Evolutionary conservation across 768 basidiomycete genomes (phyloP), one percentile per base, ranked within the genome.

Genomic region (Auriscalpium orientale): DNA sequence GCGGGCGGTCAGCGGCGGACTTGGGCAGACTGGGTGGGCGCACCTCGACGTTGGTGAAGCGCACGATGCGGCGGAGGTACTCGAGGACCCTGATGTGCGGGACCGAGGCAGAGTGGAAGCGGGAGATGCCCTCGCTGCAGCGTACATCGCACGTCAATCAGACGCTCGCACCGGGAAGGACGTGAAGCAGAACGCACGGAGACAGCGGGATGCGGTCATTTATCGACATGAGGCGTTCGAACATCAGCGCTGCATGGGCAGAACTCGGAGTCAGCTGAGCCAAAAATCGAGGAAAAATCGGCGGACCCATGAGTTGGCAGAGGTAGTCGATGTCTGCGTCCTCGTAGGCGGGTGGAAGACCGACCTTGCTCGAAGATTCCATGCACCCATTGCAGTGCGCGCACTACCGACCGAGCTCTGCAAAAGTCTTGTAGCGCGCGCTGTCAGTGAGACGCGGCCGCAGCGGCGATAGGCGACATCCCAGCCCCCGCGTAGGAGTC

Each of bases 1-100:
- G 8, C 37, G 20, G 58, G 10, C 58, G 58, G 54, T 48, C 35
- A 58, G 54, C 37, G 46, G 47, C 22, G 34, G 46, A 28, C 35
- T 28, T 46, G 51, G 40, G 45, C 58, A 15, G 37, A 34, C 21
- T 35, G 33, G 47, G 44, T 3, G 22, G 33, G 69, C 80, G 57
- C 49, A 95, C 94, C 80, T 98, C 97, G 71, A 95, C 86, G 67
- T 95, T 98, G 56, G 95, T 95, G 71, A 91, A 98, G 64, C 81
- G 84, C 63, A 97, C 89, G 65, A 99, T 95, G 53, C 97, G 89
- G 63, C 85, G 81, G 56, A 98, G 79, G 73, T 99, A 99, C 68
- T 98, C 97, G 60, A 91, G 76, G 49, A 98, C 84, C 60, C 78
- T 80, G 71, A 98, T 98, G 58, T 75, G 79, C 46, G 97, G 95